Evolutionary conservation across 2,329 filamentous ascomycete species (phyloP), one percentile per base, ranked within the genome.

Genomic region (Calonectria montana): DNA sequence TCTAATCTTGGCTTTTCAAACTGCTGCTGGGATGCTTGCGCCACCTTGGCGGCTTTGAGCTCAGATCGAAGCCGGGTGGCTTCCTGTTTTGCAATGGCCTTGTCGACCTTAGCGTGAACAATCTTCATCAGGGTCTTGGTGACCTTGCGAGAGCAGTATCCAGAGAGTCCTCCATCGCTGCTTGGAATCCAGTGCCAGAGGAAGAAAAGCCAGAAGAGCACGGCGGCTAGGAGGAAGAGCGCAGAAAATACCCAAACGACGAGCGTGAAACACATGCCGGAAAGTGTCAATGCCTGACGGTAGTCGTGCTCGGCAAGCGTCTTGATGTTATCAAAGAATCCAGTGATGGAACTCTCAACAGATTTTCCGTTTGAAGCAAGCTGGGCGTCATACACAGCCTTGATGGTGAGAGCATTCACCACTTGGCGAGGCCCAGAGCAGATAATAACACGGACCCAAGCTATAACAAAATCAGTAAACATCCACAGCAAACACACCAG

Each of bases 381-480:
- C 76, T 95, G 91, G 31, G 92, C 89, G 66, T 91, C 87, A 85
- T 97, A 94, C 43, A 98, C 94, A 0, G 95, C 94, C 80, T 94
- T 96, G 12, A 98, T 88, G 0, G 96, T 98, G 75, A 98, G 87
- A 23, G 91, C 95, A 79, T 99, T 99, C 83, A 98, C 90, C 61
- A 93, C 94, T 81, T 98, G 95, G 75, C 97, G 94, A 25, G 97
- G 97, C 0, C 95, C 97, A 81, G 97, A 96, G 77, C 96, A 97
- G 73, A 98, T 87, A 62, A 98, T 88, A 71, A 97, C 92, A 76
- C 96, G 94, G 79, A 98, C 90, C 90, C 96, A 98, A 48, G 94
- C 94, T 95, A 65, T 18, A 16, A 7, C 1, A 5, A 31, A 55
- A 65, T 80, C 63, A 79, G 75, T 45, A 57, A 69, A 45, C 31